Base-by-base conservation (phyloP, 192 early-diverging fungal species). In the Funneliformis mosseae region DNA sequence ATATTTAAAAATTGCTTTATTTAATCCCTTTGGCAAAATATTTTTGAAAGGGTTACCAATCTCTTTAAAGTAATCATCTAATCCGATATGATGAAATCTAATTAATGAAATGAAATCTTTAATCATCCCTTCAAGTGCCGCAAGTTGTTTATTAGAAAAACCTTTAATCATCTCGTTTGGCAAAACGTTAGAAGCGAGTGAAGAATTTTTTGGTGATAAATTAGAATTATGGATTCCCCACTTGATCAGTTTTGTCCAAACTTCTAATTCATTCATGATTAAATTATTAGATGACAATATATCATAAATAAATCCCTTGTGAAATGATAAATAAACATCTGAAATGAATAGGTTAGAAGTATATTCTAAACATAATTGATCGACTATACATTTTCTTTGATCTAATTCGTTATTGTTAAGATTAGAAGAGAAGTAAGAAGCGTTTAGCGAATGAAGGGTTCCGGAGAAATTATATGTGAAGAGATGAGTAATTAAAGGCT, bases 181-280 rank as follows among this genome's bases (percentile, higher is more conserved):
- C 33, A 33, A 33, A 33, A 3, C 3, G 33, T 33, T 0, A 43
- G n/a, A n/a, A 28, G 10, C 11, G 9, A 46, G 6, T 73, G n/a
- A 41, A 11, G 28, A 10, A 18, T 46, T 11, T 41, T 73, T 41
- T 73, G 16, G 25, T 5, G 38, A 38, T 16, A 27, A 16, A 16
- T 73, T 41, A 1, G 43, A 46, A 45, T 73, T 42, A 25, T 21
- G 7, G 23, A 73, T 73, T 25, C 71, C 71, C 71, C 71, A 73
- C 43, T 73, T 73, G 43, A 73, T 42, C 9, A 73, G n/a, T 16
- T 48, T 41, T 25, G 28, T 73, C 71, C 71, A 73, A 46, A 73
- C 25, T 46, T 46, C 71, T 2, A 73, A 25, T 73, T 73, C 71
- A 14, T 73, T 39, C 28, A 72, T 33, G 11, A 41, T 39, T 16